Evolutionary conservation across 345 rosid genomes (phyloP).

Genomic region (Laguncularia racemosa): DNA sequence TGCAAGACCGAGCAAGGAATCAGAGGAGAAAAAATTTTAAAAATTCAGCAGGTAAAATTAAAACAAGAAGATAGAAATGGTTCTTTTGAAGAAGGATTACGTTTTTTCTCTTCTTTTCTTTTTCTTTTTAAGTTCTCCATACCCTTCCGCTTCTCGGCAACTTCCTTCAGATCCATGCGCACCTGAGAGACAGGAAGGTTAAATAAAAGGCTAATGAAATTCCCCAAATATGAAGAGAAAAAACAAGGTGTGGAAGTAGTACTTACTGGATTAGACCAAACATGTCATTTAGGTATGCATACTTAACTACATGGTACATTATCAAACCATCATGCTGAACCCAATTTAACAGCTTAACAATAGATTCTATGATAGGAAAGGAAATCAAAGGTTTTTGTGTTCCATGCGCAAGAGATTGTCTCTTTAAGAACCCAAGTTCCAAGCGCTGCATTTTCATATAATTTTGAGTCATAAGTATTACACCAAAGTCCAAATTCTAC

Average conservation of each 20-base stretch:
- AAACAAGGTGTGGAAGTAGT: background rate
- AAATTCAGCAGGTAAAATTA: background rate
- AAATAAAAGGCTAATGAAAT: background rate
- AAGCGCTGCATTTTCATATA: no score
- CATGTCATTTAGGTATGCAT: no score
- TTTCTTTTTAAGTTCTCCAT: conserved; percentile 44
- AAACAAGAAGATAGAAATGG: background rate
- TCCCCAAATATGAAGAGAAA: background rate
- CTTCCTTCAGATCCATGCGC: conserved; percentile 43
- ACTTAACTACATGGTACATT: no score
- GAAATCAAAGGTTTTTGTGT: no score
- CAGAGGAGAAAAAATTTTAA: background rate
- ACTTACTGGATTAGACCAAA: no score
- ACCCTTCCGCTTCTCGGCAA: conserved; percentile 44
- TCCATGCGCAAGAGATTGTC: no score
- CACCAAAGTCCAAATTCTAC: no score
- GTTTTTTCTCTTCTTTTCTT: conserved; percentile 76
- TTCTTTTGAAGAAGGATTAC: conserved; percentile 14
- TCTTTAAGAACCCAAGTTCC: no score
- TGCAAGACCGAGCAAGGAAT: conserved; percentile 14
- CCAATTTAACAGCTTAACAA: no score
- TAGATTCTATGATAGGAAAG: no score
- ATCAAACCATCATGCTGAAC: no score
- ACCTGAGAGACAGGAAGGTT: conserved; percentile 31
- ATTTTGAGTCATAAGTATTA: no score